phyloP scores from a whole-genome alignment of 805 yeast genomes.

The Candida maris region DNA sequence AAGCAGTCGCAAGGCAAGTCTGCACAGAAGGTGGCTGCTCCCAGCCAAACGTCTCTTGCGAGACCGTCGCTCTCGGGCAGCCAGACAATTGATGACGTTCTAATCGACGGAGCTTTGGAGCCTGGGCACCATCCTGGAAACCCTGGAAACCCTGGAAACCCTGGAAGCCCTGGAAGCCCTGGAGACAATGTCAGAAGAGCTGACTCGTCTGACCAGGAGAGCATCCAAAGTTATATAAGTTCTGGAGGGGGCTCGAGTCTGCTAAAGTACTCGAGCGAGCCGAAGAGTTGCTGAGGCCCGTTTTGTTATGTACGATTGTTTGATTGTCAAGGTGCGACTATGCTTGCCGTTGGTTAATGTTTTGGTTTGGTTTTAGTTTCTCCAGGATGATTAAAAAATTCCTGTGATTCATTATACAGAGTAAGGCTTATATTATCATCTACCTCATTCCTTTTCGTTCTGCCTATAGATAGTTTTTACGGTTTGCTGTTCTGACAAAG shows the following conservation, averaged over 20 bases:
- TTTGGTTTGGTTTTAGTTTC: not conserved
- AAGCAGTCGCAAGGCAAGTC: conserved; percentile 18
- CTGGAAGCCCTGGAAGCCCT: not conserved
- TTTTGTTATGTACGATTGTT: too few species aligned
- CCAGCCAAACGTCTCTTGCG: conserved; percentile 10
- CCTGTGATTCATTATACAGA: not conserved
- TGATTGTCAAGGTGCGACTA: too few species aligned
- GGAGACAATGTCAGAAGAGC: not conserved
- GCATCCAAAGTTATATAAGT: conserved; percentile 28
- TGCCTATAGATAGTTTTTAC: conserved; percentile 80
- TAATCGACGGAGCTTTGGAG: conserved; percentile 9
- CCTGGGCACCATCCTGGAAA: not conserved
- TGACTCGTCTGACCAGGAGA: conserved; percentile 19
- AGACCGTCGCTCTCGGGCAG: conserved; percentile 2
- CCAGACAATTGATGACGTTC: conserved; percentile 20
- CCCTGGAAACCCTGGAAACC: too few species aligned
- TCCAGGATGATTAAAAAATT: not conserved
- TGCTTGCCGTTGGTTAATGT: too few species aligned
- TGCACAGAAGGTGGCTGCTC: conserved; percentile 10
- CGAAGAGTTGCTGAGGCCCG: too few species aligned
- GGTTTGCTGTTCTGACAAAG: conserved; percentile 90
- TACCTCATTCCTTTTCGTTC: not conserved
- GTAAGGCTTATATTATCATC: conserved; percentile 1
- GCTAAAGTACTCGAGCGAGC: conserved; percentile 18
- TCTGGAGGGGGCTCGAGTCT: conserved; percentile 32